Evolutionary conservation across 1,284 basidiomycete genomes (phyloP), one percentile per base, ranked within the genome.

Genomic region (Melampsora allii-populina): DNA sequence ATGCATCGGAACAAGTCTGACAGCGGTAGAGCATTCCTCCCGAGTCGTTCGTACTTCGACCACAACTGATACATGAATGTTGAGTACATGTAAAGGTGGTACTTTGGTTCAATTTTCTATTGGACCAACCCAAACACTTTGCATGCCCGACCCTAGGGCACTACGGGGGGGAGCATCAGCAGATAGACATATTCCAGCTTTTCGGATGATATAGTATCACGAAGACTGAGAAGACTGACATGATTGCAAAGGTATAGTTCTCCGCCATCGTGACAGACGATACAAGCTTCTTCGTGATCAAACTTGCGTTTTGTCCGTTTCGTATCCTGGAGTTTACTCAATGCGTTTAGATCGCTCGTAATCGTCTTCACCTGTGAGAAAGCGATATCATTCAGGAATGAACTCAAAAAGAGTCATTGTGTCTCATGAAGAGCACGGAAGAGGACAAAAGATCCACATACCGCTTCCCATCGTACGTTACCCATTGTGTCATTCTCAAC

Each of bases 81-180:
- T 88, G 87, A 75, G 80, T 79, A 76, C 87, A 88, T 14, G 75
- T 72, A 3, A 84, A 72, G 36, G 75, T 39, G 24, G 56, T 79
- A 58, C 64, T 56, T 29, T 21, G 27, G 3, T 56, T 56, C 66
- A 76, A 75, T 81, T 78, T 42, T 82, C 67, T 65, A 7, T 65
- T 73, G 1, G 81, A 80, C 3, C 85, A 75, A 10, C 83, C 84
- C 31, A 82, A 81, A 75, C 87, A 87, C 29, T 80, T 76, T 0
- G 82, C 79, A 77, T 88, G 86, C 77, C 87, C 86, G 0, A 87
- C 86, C 82, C 87, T 82, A 56, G 86, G 86, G 79, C 87, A 87
- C 33, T 76, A 69, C 24, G 68, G 65, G 17, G 17, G 19, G 17
- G 24, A 3, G 48, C 2, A 36, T 36, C 53, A 27, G 12, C 27